These are phyloP conservation scores for Neoscytalidium dimidiatum DNA, from an alignment of 2,329 filamentous ascomycete species.

Conservation along the genomic window DNA sequence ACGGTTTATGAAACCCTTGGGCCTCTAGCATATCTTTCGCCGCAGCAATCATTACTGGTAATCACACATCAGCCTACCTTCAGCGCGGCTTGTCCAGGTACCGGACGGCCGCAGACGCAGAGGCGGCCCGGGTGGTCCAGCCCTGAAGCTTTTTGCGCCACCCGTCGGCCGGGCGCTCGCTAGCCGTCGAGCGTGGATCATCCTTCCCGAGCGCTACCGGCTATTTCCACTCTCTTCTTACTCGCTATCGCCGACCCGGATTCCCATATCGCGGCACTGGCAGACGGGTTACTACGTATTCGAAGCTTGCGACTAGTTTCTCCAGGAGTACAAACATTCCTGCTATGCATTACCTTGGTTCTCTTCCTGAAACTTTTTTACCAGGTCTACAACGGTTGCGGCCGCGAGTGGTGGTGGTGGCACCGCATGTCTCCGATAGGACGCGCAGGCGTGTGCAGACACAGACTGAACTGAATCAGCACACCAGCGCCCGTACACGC, in stretches of 20 bases:
- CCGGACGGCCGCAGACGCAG: not conserved
- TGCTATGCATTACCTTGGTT: not conserved
- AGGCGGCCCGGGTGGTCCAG: not conserved
- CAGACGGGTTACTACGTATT: not conserved
- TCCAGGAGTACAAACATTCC: not conserved
- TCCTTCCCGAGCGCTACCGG: not conserved
- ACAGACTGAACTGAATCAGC: not conserved
- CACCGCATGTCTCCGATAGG: constrained; percentile 5
- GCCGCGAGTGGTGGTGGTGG: not conserved
- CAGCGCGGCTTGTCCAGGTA: not conserved
- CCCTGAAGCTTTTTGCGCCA: constrained; percentile 7
- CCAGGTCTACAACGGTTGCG: not conserved
- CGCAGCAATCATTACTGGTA: not conserved
- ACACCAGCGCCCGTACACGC: not conserved
- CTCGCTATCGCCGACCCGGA: not conserved
- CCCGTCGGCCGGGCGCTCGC: not conserved
- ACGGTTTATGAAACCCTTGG: not conserved
- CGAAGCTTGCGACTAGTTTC: not conserved
- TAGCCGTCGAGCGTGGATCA: not conserved
- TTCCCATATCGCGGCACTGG: not conserved
- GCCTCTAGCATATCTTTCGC: not conserved
- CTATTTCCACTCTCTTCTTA: not conserved
- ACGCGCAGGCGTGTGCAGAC: not conserved
- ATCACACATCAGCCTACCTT: not conserved
- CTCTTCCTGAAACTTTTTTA: not conserved